Conservation (phyloP, 345 rosid species). For the Excoecaria cochinchinensis region DNA sequence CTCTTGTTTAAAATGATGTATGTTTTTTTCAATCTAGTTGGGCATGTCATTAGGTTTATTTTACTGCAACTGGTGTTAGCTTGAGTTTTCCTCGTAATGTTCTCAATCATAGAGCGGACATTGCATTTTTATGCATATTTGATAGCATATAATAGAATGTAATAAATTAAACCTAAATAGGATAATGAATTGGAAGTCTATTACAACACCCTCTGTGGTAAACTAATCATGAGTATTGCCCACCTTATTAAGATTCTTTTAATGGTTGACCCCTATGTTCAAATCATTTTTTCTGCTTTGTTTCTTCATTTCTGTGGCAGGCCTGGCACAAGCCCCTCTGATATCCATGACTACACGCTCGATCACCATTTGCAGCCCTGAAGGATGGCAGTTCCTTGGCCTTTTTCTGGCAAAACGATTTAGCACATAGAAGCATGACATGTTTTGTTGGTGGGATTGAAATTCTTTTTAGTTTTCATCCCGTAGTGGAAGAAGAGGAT, state of each 20-base stretch:
- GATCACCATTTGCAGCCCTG: slow-evolving; percentile 72
- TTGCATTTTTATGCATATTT: too few species aligned
- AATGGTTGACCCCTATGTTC: background rate
- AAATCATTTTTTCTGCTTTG: background rate
- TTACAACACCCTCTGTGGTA: too few species aligned
- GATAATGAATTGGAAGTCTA: too few species aligned
- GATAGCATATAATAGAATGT: too few species aligned
- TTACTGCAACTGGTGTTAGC: background rate
- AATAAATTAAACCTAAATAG: too few species aligned
- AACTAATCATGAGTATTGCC: background rate
- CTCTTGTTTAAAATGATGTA: background rate
- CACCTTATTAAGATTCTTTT: background rate
- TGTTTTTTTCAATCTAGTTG: background rate
- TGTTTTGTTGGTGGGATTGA: background rate
- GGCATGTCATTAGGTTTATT: background rate
- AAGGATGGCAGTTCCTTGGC: slow-evolving; percentile 23
- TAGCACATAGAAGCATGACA: background rate
- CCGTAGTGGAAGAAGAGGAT: background rate
- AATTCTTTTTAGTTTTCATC: background rate
- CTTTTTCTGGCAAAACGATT: background rate
- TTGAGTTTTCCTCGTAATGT: background rate
- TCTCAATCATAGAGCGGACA: background rate
- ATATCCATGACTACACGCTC: slow-evolving; percentile 72
- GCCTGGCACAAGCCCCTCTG: slow-evolving; percentile 92
- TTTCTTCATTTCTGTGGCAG: slow-evolving; percentile 38